Base-by-base conservation (phyloP, 768 basidiomycete species). In the Macrolepiota fuliginosa region DNA sequence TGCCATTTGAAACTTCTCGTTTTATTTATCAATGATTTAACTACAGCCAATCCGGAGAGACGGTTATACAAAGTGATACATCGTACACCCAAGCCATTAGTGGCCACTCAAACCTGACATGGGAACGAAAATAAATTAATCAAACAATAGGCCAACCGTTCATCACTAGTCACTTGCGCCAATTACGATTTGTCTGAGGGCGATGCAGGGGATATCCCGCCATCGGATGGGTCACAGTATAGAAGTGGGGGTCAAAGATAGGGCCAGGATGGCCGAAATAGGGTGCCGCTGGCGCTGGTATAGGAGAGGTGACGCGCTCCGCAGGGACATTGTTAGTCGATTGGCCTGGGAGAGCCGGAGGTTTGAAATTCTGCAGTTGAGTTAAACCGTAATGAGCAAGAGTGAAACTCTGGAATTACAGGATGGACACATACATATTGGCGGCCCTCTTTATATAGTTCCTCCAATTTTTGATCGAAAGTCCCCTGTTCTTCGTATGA, bases 391-490 rank as follows among this genome's bases (percentile, higher is more conserved):
- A 32, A 32, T 52, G 49, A 61, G 36, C 11, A 52, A 24, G 2
- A 36, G 13, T 15, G 42, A 60, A 39, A 11, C 17, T 32, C 17
- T 24, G 45, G 2, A 17, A 19, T 7, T 11, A 5, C 2, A 27
- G 22, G 13, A 27, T 7, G 49, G 46, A 37, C 27, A 77, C 87
- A 65, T 64, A 91, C 91, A 63, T 86, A 81, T 83, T 87, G 86
- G 54, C 84, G 80, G 0, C 92, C 92, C 68, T 90, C 88, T 39
- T 85, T 82, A 67, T 94, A 94, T 10, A 93, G 73, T 66, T 92
- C 88, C 2, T 98, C 95, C 63, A 99, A 79, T 65, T 94, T 92
- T 60, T 89, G 83, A 65, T 96, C 94, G 72, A 97, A 96, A 4
- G 82, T 71, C 1, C 88, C 89, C 49, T 86, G 81, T 29, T 83